Base-by-base conservation (phyloP, 1,284 basidiomycete species). In the Uromyces viciae-fabae region DNA sequence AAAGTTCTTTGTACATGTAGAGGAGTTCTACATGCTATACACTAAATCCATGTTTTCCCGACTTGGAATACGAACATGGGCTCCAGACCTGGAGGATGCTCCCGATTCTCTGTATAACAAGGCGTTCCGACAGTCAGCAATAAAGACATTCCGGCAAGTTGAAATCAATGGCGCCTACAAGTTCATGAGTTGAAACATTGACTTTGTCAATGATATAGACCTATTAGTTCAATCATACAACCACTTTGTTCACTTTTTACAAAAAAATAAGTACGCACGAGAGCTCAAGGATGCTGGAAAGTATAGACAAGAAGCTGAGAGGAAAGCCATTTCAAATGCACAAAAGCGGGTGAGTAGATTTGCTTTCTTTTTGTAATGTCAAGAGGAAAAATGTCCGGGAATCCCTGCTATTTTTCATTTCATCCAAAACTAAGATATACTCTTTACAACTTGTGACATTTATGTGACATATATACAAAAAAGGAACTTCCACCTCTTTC, bases 231-330 rank as follows among this genome's bases (percentile, higher is more conserved):
- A 31, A 11, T 25, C 43, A 0, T 77, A 68, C 36, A 46, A 77
- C 33, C 75, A 77, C 43, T 77, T 49, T 62, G 75, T 77, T 1
- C 46, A 66, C 60, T 66, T 36, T n/a, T 33, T 11, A n/a, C 5
- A 46, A 40, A 62, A n/a, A 15, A 36, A 42, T 3, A 77, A 46
- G n/a, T 77, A 49, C n/a, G 19, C 17, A 15, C 25, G 40, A 22
- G 75, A 77, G n/a, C 31, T 31, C 17, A 68, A 68, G 49, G 62
- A 77, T 28, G 25, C 8, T 17, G 75, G 75, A 14, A 76, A 66
- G 31, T 25, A 66, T 68, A 2, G 19, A 31, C 58, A 31, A 19
- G 43, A 66, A n/a, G 43, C 64, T 15, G 43, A 68, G 22, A 77
- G 36, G 31, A 77, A 46, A 22, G 33, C n/a, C 1, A 19, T 77